Evolutionary conservation across 2,329 filamentous ascomycete genomes (phyloP), one percentile per base, ranked within the genome.

Genomic region (Phaeophleospora eucalypticola): DNA sequence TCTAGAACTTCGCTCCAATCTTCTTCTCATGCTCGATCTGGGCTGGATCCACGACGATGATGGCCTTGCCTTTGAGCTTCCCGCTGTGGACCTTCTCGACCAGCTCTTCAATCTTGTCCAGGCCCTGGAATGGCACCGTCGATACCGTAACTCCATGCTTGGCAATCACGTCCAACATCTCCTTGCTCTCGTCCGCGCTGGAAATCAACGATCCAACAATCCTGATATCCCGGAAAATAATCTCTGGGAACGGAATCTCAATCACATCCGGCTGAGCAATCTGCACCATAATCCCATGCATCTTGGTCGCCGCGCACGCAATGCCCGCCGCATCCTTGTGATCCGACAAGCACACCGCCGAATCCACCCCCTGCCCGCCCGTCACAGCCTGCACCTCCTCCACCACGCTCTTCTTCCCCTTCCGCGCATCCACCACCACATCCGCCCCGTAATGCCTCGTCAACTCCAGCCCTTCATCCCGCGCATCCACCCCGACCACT

Each of bases 261-360:
- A 72, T 58, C 9, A 63, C 57, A 27, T 67, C 60, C 7, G 68
- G 69, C 51, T 81, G 79, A n/a, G 78, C 79, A 39, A 83, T 73
- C 60, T 83, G 78, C 2, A 83, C 68, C 58, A 82, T 68, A 0
- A 67, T 72, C 2, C 78, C 79, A 57, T 83, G 80, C 71, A 77
- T 81, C 57, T 71, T 75, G 0, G 80, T 83, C 1, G 81, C 66
- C 0, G 78, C 78, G 43, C 75, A 79, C 0, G 71, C 73, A 17
- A 74, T 61, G 4, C 70, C 77, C 34, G 77, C 73, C 2, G 79
- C 74, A 0, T 63, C 64, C 1, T 67, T 60, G 15, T 76, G 74
- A 51, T 82, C 79, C n/a, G 71, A 71, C 1, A 83, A 59, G 39
- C 75, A 76, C 10, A 83, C 60, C 0, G 78, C 74, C 1, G 73